Conservation (phyloP, 208 protist species). For the Leishmania lainsoni region DNA sequence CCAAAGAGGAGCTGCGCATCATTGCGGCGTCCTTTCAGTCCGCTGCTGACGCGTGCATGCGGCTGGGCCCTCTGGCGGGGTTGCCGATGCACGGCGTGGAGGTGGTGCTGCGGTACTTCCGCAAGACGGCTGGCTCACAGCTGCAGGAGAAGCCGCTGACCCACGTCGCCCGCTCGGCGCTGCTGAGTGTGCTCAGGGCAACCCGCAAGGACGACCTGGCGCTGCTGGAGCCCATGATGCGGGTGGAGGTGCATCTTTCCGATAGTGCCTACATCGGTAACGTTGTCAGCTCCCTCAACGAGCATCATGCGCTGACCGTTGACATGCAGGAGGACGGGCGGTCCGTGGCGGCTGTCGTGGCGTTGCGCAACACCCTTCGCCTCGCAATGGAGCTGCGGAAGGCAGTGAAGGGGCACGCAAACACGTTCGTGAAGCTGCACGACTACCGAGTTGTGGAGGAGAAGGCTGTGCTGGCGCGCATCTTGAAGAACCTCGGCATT, state of each 20-base stretch:
- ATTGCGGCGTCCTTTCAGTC: constrained; percentile 39
- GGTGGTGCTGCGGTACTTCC: constrained; percentile 60
- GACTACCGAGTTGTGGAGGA: constrained; percentile 82
- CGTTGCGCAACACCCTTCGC: constrained; percentile 82
- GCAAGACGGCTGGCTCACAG: constrained; percentile 50
- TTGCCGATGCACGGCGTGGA: constrained; percentile 76
- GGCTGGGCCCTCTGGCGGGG: constrained; percentile 69
- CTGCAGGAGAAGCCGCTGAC: constrained; percentile 50
- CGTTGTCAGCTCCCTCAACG: constrained; percentile 79
- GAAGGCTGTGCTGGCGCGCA: constrained; percentile 67
- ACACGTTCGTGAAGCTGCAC: constrained; percentile 67
- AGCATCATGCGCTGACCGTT: constrained; percentile 76
- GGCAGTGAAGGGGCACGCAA: constrained; percentile 89
- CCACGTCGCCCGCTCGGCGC: constrained; percentile 49
- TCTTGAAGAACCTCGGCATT: constrained; percentile 86
- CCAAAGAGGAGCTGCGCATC: constrained; percentile 50
- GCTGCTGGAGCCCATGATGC: constrained; percentile 89
- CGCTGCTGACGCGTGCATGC: constrained; percentile 57
- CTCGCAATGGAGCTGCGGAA: constrained; percentile 90
- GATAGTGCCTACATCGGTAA: constrained; percentile 73
- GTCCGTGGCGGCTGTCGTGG: constrained; percentile 74
- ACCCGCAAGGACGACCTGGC: constrained; percentile 40
- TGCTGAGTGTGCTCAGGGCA: constrained; percentile 50
- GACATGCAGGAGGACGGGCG: constrained; percentile 81
- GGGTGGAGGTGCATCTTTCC: constrained; percentile 84